Evolutionary conservation across 192 early-diverging fungal genomes (phyloP), one percentile per base, ranked within the genome.

Genomic region (Mortierella hygrophila): DNA sequence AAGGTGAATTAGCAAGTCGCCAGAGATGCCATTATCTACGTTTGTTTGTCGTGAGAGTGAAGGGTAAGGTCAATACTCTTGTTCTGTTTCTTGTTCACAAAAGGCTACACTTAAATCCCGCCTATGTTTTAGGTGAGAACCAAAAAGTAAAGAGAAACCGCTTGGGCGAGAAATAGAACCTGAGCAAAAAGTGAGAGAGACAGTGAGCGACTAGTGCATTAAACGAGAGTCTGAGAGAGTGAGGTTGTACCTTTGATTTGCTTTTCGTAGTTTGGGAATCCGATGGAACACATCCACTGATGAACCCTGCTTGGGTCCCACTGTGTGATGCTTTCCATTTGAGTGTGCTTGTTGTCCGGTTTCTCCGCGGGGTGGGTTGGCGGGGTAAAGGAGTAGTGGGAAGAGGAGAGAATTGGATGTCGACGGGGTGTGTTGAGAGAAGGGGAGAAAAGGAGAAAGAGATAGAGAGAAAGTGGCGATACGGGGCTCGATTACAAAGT

Each of bases 11-110:
- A 99, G 91, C 9, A 97, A 90, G 68, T 97, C 96, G 72, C 98
- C 98, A 37, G 94, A 95, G 78, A 99, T 97, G 29, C 92, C 92
- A 87, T 99, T 94, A 72, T 98, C 98, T 96, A 77, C 13, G 40
- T n/a, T 37, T 18, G 60, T 46, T 40, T 29, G 35, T 21, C 2
- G 21, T 70, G 32, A 32, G 35, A 60, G 7, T 8, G 9, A 26
- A 15, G 18, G 60, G 54, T 26, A 26, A 23, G 55, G 60, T 26
- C n/a, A n/a, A 5, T 60, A 11, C n/a, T 6, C 23, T 7, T n/a
- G 23, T 60, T 26, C 2, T 55, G 10, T 49, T 54, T 23, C 20
- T 26, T 57, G 49, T 52, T 52, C 49, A 52, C 18, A 21, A 52
- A 52, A 52, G 6, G 49, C 13, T 46, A 46, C 11, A 46, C 9